Percentiles rank a stretch among this genome's conserved stretches.
Evolutionary conservation across 1,139 yeast genomes (phyloP).

Genomic region (Suhomyces bolitotheri): DNA sequence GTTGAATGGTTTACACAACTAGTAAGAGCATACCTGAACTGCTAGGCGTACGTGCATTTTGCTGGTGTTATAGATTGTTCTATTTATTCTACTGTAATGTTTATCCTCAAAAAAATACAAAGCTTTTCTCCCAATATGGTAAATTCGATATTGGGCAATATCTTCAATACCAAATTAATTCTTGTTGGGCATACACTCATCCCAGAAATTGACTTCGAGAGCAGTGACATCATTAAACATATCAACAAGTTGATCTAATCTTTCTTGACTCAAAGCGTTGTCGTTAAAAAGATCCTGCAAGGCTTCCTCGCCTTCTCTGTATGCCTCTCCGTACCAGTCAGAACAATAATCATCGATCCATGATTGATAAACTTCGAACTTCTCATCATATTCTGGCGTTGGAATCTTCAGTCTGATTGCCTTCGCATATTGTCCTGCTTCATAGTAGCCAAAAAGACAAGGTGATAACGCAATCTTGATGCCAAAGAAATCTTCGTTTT

Average conservation of each 20-base stretch:
- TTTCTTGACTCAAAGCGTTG: conserved; percentile 30
- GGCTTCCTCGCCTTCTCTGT: conserved; percentile 46
- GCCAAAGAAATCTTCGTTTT: conserved; percentile 58
- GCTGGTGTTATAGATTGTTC: no score
- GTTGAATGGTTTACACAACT: no score
- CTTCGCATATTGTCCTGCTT: conserved; percentile 43
- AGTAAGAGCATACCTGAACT: no score
- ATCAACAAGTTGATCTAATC: conserved; percentile 53
- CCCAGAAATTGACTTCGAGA: conserved; percentile 69
- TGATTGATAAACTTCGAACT: conserved; percentile 40
- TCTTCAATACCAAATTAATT: no score
- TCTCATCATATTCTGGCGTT: conserved; percentile 15
- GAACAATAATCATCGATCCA: conserved; percentile 68
- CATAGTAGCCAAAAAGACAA: conserved; percentile 72
- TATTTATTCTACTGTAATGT: no score
- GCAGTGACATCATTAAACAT: conserved; percentile 59
- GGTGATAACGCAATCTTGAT: conserved; percentile 72
- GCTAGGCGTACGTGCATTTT: no score
- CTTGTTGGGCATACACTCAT: conserved; percentile 26
- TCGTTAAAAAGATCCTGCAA: conserved; percentile 45
- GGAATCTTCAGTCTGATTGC: conserved; percentile 4
- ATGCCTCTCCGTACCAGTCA: conserved; percentile 56
- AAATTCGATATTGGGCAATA: no score
- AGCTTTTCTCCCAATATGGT: no score
- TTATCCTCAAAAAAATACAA: no score